These are phyloP conservation scores for Claviceps quebecensis DNA, from an alignment of 2,329 filamentous ascomycete genomes.

Conservation along the genomic window DNA sequence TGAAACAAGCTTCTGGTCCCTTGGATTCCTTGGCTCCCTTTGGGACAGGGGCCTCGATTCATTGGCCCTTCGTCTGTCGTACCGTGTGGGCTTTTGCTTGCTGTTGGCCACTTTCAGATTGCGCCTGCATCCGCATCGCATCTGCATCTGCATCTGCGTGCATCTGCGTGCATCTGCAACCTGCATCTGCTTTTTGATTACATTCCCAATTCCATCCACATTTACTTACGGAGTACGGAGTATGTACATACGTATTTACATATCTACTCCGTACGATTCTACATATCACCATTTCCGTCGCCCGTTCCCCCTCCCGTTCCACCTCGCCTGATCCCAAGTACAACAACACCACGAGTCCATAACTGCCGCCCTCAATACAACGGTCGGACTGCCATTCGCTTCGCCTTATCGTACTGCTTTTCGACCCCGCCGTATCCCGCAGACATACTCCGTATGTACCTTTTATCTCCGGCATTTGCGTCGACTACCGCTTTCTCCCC, in stretches of 20 bases:
- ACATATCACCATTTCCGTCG: too few species aligned
- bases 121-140: not conserved
- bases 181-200: not conserved
- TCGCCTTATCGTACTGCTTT: not conserved
- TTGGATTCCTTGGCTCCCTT: not conserved
- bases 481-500: not conserved
- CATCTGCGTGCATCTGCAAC: not conserved
- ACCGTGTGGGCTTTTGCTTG: not conserved
- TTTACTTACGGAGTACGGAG: too few species aligned
- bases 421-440: not conserved
- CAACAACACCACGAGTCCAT: not conserved
- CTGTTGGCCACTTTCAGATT: not conserved
- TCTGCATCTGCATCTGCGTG: not conserved
- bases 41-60: not conserved
- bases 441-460: too few species aligned
- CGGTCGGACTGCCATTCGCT: not conserved
- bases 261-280: too few species aligned
- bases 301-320: not conserved
- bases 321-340: not conserved
- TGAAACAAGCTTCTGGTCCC: conserved; percentile 1
- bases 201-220: not conserved
- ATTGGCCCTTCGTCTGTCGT: not conserved
- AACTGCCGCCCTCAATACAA: not conserved
- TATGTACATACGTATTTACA: too few species aligned
- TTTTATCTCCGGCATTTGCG: not conserved